Base-by-base conservation (phyloP, 2,329 filamentous ascomycete species). In the Aureobasidium melanogenum region DNA sequence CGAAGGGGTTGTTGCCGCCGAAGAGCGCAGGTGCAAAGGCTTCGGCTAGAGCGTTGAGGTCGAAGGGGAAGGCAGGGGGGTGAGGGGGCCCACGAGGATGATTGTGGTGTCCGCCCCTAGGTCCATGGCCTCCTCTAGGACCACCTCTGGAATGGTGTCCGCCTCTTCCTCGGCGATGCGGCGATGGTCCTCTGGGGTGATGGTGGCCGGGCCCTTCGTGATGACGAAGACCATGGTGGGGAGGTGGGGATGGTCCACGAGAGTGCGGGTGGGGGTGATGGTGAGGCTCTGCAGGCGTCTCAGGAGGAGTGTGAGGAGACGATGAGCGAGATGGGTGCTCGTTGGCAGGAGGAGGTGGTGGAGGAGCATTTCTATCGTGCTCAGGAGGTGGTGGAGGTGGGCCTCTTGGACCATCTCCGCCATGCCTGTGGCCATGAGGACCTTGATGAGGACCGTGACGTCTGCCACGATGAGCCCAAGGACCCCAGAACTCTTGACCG, bases 1-100 rank as follows among this genome's bases (percentile, higher is more conserved):
- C 86, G 57, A 75, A 69, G 47, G 60, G 46, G 9, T 56, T 50
- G 57, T 62, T 64, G 36, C 66, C 56, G 62, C 69, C 72, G 63
- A 78, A 76, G 56, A 78, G 67, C 7, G n/a, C 61, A 2, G 54
- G 51, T 5, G 50, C 44, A 28, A 62, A 64, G 14, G 41, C 50
- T 46, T 62, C 48, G 61, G 65, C 69, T 44, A 64, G 63, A 4
- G 38, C 39, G 7, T 30, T 59, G 19, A 62, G 30, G 48, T 60
- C 52, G 36, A 50, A 56, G 30, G 56, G 44, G 56, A 50, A 50
- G 9, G 32, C 22, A 24, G 54, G 34, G 67, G 64, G n/a, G 65
- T 66, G 69, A 66, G 66, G 59, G 63, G 70, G 62, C 60, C 69
- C 61, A 12, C 58, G 58, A 26, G 63, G 62, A 26, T 47, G 54